Percentiles rank a stretch among this genome's conserved stretches.
phyloP scores from a whole-genome alignment of 2,329 filamentous ascomycete genomes.

The Hirsutella rhossiliensis region DNA sequence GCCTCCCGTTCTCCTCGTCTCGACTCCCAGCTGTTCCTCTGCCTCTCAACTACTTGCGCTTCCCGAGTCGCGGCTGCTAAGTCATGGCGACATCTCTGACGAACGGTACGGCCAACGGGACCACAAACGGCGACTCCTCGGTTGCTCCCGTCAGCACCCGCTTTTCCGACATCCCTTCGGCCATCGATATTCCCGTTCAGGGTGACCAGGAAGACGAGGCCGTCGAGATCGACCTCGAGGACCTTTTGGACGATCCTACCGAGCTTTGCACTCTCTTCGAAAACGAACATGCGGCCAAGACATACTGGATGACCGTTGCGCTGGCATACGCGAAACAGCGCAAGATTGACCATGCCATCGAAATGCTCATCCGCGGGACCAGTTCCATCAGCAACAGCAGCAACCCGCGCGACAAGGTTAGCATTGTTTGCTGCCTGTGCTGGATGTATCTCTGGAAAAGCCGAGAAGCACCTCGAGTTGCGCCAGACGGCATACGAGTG shows the following conservation, averaged over 20 bases:
- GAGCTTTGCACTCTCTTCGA: constrained; percentile 92
- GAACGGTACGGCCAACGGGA: constrained; percentile 33
- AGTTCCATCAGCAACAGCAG: constrained; percentile 55
- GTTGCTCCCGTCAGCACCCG: constrained; percentile 36
- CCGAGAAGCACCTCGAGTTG: constrained; percentile 57
- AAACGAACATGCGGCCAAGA: constrained; percentile 82
- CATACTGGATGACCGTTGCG: constrained; percentile 96
- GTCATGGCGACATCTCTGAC: constrained; percentile 28
- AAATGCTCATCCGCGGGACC: constrained; percentile 62
- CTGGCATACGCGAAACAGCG: constrained; percentile 93
- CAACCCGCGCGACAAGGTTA: constrained; percentile 71
- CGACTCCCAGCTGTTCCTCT: not conserved
- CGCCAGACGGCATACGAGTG: constrained; percentile 48
- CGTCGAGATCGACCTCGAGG: constrained; percentile 88
- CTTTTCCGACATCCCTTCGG: constrained; percentile 52
- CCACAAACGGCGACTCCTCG: constrained; percentile 23
- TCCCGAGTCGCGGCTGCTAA: not conserved
- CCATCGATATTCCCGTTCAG: constrained; percentile 55
- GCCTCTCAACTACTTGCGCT: not conserved
- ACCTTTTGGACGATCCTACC: constrained; percentile 83
- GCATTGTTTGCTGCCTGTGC: constrained; percentile 71
- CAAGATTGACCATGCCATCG: constrained; percentile 75
- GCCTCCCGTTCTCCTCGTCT: constrained; percentile 6
- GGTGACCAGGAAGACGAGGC: constrained; percentile 55
- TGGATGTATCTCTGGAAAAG: constrained; percentile 90